Evolutionary conservation across 768 basidiomycete genomes (phyloP).

Genomic region (Lactarius quietus): DNA sequence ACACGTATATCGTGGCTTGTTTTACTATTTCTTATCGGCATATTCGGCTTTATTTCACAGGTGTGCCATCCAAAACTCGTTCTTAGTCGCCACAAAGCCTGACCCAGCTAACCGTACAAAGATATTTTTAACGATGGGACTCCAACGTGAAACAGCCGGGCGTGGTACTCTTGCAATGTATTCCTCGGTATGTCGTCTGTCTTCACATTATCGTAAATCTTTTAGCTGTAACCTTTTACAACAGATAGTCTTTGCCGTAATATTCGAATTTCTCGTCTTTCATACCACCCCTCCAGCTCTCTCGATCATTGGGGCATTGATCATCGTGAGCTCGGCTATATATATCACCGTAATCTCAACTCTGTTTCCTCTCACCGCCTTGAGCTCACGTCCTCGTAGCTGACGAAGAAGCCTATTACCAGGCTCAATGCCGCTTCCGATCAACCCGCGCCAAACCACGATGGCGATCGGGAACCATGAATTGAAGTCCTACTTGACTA

Average conservation of each 20-base stretch:
- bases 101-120: too few species aligned
- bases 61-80: too few species aligned
- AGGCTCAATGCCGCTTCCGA: too few species aligned
- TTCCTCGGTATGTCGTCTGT: conserved; percentile 38
- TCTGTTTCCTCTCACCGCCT: not conserved
- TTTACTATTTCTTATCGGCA: too few species aligned
- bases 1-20: too few species aligned
- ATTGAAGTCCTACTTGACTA: not conserved
- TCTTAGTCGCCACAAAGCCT: too few species aligned
- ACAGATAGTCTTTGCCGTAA: conserved; percentile 63
- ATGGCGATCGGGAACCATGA: not conserved
- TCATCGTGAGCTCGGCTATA: conserved; percentile 61
- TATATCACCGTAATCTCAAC: conserved; percentile 54
- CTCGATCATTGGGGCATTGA: conserved; percentile 56
- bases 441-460: not conserved
- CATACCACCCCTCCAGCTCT: conserved; percentile 53
- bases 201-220: not conserved
- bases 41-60: too few species aligned
- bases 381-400: conserved; percentile 16
- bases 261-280: conserved; percentile 66
- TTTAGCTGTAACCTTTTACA: not conserved
- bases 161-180: conserved; percentile 62
- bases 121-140: too few species aligned
- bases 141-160: conserved; percentile 53
- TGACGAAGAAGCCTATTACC: conserved; percentile 23